Percentiles rank a stretch among this genome's conserved stretches.
Conservation (phyloP, 345 rosid species). For the Laguncularia racemosa region DNA sequence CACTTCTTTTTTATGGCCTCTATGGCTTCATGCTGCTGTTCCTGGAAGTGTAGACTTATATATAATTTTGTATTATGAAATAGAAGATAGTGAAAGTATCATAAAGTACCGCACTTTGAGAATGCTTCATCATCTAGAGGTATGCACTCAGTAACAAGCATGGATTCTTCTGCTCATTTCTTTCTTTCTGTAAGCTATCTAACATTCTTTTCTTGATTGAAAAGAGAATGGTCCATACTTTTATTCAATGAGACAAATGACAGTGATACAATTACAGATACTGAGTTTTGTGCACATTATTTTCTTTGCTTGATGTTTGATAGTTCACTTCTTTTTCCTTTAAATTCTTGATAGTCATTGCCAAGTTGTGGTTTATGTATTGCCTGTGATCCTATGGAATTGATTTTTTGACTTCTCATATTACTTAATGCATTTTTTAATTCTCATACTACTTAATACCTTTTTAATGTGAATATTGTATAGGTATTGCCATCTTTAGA, state of each 20-base stretch:
- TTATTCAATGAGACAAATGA: no score
- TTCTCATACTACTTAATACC: conserved; percentile 1
- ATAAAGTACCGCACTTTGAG: conserved; percentile 86
- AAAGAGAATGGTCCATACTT: no score
- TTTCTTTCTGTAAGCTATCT: conserved; percentile 1
- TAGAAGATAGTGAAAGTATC: conserved; percentile 57
- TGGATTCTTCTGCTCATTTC: conserved; percentile 1
- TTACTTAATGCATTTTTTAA: conserved; percentile 1
- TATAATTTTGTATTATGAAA: conserved; percentile 78
- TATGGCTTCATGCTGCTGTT: conserved; percentile 92
- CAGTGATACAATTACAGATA: no score
- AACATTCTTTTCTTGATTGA: no score
- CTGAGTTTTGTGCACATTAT: background rate
- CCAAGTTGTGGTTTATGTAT: no score
- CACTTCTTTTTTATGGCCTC: conserved; percentile 70
- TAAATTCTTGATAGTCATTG: no score
- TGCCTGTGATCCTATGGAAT: conserved; percentile 1
- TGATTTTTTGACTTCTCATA: background rate
- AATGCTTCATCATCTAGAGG: conserved; percentile 75
- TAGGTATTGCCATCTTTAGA: conserved; percentile 84
- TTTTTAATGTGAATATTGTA: conserved; percentile 5
- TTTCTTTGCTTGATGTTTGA: background rate
- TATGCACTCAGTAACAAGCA: conserved; percentile 21
- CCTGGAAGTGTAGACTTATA: conserved; percentile 66
- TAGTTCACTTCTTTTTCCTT: background rate